These are phyloP conservation scores for Ceratobasidium sp. DNA, from an alignment of 1,284 basidiomycete genomes.

Conservation along the genomic window DNA sequence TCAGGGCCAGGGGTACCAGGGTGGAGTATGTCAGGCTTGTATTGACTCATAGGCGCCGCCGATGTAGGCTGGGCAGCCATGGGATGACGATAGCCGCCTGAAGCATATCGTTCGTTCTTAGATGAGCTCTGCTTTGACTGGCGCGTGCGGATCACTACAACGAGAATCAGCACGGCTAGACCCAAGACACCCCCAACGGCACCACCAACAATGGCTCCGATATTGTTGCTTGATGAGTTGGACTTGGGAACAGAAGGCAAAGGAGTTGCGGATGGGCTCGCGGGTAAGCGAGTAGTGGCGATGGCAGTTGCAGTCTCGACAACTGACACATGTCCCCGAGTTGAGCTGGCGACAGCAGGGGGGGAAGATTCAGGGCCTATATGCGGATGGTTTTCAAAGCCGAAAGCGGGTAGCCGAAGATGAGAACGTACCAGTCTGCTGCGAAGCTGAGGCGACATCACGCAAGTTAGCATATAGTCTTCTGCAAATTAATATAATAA, in stretches of 20 bases:
- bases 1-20: slow-evolving; percentile 11
- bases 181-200: slow-evolving; percentile 54
- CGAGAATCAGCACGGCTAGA: slow-evolving; percentile 48
- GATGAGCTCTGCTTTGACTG: not conserved
- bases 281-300: not conserved
- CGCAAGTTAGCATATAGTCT: not conserved
- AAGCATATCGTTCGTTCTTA: not conserved
- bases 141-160: slow-evolving; percentile 49
- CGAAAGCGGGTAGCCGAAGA: too few species aligned
- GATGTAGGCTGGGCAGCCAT: slow-evolving; percentile 1
- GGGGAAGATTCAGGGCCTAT: slow-evolving; percentile 39
- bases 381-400: not conserved
- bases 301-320: not conserved
- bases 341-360: slow-evolving; percentile 10
- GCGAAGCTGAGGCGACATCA: not conserved
- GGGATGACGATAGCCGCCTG: not conserved
- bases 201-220: slow-evolving; percentile 54
- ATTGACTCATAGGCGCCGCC: slow-evolving; percentile 25
- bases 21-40: slow-evolving; percentile 20
- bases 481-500: not conserved
- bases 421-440: slow-evolving; percentile 26
- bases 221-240: slow-evolving; percentile 40
- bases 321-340: not conserved
- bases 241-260: not conserved
- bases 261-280: not conserved